A percentile compares a stretch with the other conserved stretches of the same genome.
Conservation (phyloP, 179 eudicot genomes). For the Heliamphora ciliata region DNA sequence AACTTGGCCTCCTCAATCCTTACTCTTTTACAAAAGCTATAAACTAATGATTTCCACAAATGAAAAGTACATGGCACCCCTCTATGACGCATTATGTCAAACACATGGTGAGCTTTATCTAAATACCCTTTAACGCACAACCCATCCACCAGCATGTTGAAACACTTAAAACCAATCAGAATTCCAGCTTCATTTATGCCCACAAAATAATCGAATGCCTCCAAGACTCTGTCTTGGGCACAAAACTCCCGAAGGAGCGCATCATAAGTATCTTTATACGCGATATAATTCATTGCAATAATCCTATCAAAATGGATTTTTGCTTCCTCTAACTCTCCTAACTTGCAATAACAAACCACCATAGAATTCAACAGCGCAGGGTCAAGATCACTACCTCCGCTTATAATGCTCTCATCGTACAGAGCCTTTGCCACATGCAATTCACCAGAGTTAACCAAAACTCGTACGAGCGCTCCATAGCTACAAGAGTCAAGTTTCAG, state of each 20-base stretch:
- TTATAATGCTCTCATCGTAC: conserved; percentile 20
- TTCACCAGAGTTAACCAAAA: conserved; percentile 30
- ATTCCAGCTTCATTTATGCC: conserved; percentile 16
- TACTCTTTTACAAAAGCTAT: conserved; percentile 33
- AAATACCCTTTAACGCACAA: conserved; percentile 29
- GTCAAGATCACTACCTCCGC: conserved; percentile 22
- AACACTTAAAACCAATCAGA: conserved; percentile 21
- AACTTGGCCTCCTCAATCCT: conserved; percentile 31
- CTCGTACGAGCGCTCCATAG: conserved; percentile 25
- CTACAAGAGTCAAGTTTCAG: conserved; percentile 22
- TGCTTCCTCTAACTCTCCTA: conserved; percentile 38
- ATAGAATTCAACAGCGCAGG: conserved; percentile 24
- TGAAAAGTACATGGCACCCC: conserved; percentile 19
- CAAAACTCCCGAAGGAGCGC: conserved; percentile 27
- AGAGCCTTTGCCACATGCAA: conserved; percentile 26
- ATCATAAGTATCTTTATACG: conserved; percentile 23
- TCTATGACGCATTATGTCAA: conserved; percentile 26
- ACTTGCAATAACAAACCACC: conserved; percentile 32
- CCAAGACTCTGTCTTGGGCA: conserved; percentile 27
- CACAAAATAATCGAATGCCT: conserved; percentile 30
- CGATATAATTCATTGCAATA: conserved; percentile 11
- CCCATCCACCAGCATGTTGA: conserved; percentile 25
- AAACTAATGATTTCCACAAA: conserved; percentile 29
- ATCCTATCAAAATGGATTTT: conserved; percentile 30
- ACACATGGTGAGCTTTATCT: conserved; percentile 39